phyloP scores from a whole-genome alignment of 495 filamentous ascomycete genomes.

The Melanomma pulvis-pyrius region DNA sequence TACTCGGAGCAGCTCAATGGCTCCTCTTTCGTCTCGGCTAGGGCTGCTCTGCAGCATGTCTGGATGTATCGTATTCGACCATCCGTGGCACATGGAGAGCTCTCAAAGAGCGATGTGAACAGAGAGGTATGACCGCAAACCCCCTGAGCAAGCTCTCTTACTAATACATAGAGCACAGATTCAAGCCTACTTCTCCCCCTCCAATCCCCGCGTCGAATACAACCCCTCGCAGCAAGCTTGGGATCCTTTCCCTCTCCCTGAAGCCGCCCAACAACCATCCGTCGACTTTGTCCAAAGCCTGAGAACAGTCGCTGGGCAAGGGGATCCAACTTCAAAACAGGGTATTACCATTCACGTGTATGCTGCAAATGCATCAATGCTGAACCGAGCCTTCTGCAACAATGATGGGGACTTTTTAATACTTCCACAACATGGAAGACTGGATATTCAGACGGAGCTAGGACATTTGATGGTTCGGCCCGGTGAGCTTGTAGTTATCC shows the following conservation, averaged over 20 bases:
- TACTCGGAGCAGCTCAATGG: conserved; percentile 26
- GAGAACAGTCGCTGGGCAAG: conserved; percentile 17
- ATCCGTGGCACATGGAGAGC: conserved; percentile 21
- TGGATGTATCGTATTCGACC: conserved; percentile 32
- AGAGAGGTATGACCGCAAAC: not conserved
- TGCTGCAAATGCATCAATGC: conserved; percentile 16
- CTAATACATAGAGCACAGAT: not conserved
- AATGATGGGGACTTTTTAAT: conserved; percentile 38
- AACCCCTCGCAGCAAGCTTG: conserved; percentile 25
- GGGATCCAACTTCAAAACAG: conserved; percentile 22
- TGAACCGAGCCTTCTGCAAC: conserved; percentile 32
- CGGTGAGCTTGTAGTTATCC: conserved; percentile 36
- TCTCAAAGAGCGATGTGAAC: not conserved
- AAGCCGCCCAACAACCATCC: not conserved
- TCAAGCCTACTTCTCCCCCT: conserved; percentile 1
- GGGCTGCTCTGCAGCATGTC: conserved; percentile 14
- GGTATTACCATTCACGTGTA: conserved; percentile 29
- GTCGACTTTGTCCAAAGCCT: conserved; percentile 21
- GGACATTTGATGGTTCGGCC: conserved; percentile 32
- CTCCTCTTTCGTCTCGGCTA: conserved; percentile 20
- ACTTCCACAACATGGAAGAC: conserved; percentile 32
- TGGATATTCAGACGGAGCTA: conserved; percentile 36
- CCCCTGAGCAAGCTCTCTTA: not conserved
- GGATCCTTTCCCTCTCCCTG: conserved; percentile 23
- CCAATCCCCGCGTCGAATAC: conserved; percentile 13